A percentile compares a stretch with the other conserved stretches of the same genome.
Conservation (phyloP, 352 stramenopile genomes). For the Pythium biforme region DNA sequence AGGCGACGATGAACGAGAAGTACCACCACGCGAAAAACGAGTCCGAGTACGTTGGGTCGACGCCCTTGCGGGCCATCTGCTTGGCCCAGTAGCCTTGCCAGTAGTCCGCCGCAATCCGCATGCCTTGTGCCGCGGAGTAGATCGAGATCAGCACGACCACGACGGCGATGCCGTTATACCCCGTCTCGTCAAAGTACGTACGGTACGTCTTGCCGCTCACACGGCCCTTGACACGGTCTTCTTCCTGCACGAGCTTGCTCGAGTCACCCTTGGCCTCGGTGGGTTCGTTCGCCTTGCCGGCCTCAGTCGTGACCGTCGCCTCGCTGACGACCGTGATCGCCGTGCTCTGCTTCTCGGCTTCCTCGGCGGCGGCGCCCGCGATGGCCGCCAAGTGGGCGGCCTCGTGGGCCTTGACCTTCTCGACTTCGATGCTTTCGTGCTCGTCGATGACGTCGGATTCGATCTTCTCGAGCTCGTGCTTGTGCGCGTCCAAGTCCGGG, state of each 20-base stretch:
- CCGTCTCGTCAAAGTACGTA: constrained; percentile 34
- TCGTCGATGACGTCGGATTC: constrained; percentile 22
- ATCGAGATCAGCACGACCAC: constrained; percentile 22
- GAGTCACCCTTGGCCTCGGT: constrained; percentile 2
- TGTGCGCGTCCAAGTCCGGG: constrained; percentile 15
- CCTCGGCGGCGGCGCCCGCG: background rate
- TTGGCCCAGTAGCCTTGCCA: constrained; percentile 33
- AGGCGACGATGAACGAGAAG: constrained; percentile 35
- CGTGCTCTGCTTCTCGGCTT: background rate
- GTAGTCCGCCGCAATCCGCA: constrained; percentile 25
- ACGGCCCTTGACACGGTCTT: constrained; percentile 32
- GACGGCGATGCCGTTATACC: constrained; percentile 29
- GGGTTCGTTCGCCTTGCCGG: background rate
- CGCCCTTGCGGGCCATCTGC: constrained; percentile 22
- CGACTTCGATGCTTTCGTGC: constrained; percentile 18
- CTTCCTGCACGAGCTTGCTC: constrained; percentile 29
- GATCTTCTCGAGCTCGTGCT: constrained; percentile 14
- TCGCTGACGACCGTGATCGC: background rate
- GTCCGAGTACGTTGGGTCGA: constrained; percentile 26
- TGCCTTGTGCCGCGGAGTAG: constrained; percentile 20
- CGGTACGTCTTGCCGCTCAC: constrained; percentile 32
- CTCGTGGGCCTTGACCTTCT: constrained; percentile 22
- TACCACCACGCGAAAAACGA: constrained; percentile 40
- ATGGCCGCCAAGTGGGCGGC: constrained; percentile 12
- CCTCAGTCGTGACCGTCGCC: constrained; percentile 1